Conservation (phyloP, 148 eudicot genomes). For the Heliosperma pusillum region DNA sequence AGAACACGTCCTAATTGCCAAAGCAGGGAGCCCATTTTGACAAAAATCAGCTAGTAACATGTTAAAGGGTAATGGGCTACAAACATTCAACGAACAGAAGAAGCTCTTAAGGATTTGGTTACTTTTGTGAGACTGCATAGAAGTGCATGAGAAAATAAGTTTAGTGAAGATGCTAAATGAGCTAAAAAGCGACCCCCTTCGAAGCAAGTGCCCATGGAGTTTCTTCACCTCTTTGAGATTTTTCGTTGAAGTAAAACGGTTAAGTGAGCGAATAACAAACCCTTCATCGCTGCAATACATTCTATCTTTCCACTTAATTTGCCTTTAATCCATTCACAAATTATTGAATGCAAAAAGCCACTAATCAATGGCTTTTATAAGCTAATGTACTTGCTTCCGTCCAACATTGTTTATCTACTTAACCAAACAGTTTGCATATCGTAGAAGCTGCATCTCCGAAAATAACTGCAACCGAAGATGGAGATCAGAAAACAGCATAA, state of each 20-base stretch:
- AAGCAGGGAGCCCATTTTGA: conserved; percentile 35
- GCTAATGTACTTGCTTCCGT: background rate
- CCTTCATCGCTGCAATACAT: conserved; percentile 9
- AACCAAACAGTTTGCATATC: too few relatives aligned
- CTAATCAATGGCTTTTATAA: conserved; percentile 1
- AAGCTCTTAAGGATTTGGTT: conserved; percentile 33
- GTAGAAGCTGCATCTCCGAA: background rate
- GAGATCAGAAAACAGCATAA: background rate
- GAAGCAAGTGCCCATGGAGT: conserved; percentile 45
- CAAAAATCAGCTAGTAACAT: conserved; percentile 45
- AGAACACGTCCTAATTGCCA: conserved; percentile 38
- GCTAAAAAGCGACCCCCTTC: conserved; percentile 34
- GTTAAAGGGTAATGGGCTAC: conserved; percentile 48
- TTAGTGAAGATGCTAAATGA: conserved; percentile 39
- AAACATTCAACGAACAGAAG: conserved; percentile 35
- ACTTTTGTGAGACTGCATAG: conserved; percentile 24
- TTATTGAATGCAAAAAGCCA: background rate
- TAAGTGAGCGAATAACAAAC: conserved; percentile 8
- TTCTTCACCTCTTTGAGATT: conserved; percentile 38
- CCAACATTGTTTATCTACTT: background rate
- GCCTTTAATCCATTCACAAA: background rate
- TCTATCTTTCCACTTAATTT: background rate
- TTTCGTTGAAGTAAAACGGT: conserved; percentile 31
- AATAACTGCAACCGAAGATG: background rate
- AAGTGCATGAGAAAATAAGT: conserved; percentile 43